phyloP scores from a whole-genome alignment of 441 rosid genomes.

The Capsella rubella region DNA sequence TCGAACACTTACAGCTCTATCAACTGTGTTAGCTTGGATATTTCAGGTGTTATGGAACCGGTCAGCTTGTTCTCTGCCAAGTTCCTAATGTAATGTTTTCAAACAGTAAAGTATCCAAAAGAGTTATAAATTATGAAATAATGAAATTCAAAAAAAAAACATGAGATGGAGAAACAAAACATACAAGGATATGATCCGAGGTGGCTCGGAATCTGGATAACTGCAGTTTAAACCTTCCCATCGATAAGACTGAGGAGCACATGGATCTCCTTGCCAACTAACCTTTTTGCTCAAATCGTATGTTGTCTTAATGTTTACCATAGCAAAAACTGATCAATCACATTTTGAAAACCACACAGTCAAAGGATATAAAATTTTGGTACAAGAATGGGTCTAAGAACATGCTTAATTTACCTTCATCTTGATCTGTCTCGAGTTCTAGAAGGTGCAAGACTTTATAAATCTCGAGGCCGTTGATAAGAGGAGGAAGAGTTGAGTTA shows the following conservation, averaged over 20 bases:
- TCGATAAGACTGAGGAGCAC: constrained; percentile 22
- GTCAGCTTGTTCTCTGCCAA: constrained; percentile 35
- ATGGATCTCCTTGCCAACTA: constrained; percentile 45
- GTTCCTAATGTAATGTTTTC: constrained; percentile 34
- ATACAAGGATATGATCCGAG: constrained; percentile 48
- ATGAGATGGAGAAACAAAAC: constrained; percentile 29
- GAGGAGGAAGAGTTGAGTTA: constrained; percentile 48
- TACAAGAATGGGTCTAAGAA: neutral
- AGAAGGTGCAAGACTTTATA: constrained; percentile 25
- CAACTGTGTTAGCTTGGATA: constrained; percentile 42
- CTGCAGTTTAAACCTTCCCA: constrained; percentile 52
- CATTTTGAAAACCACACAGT: neutral
- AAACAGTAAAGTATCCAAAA: neutral
- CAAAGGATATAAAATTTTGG: neutral
- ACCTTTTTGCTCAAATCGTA: constrained; percentile 19
- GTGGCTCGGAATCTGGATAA: constrained; percentile 28
- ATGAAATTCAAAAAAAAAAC: neutral
- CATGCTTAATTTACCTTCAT: constrained; percentile 32
- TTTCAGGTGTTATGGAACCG: constrained; percentile 36
- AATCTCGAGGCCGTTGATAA: constrained; percentile 46
- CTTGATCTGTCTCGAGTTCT: constrained; percentile 14
- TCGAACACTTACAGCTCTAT: constrained; percentile 30
- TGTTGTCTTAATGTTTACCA: constrained; percentile 33
- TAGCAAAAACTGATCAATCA: constrained; percentile 30
- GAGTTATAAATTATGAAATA: neutral